These are phyloP conservation scores for Potentilla sterilis DNA, from an alignment of 306 rosid species.

Conservation along the genomic window DNA sequence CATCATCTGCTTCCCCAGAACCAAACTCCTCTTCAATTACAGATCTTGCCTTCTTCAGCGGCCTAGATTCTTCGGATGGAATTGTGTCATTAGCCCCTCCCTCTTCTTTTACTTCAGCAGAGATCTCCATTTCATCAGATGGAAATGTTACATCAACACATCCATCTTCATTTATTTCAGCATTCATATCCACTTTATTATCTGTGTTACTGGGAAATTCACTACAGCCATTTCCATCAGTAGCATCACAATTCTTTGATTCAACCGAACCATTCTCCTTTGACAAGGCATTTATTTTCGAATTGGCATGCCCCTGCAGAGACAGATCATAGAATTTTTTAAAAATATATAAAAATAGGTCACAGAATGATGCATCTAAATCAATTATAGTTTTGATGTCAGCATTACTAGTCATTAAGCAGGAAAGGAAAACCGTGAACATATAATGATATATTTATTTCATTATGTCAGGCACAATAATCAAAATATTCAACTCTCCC, in stretches of 20 bases:
- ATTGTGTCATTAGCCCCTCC: slow-evolving; percentile 29
- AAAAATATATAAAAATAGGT: neutral
- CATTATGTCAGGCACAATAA: neutral
- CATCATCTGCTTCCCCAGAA: slow-evolving; percentile 37
- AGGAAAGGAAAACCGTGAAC: neutral
- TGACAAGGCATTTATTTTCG: slow-evolving; percentile 35
- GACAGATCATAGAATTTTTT: neutral
- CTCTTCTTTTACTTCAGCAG: slow-evolving; percentile 39
- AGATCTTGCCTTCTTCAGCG: slow-evolving; percentile 63
- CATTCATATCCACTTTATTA: slow-evolving; percentile 41
- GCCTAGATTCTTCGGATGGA: slow-evolving; percentile 45
- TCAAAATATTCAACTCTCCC: neutral
- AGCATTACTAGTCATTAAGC: neutral
- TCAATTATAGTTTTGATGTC: neutral
- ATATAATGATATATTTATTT: neutral
- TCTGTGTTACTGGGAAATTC: slow-evolving; percentile 34
- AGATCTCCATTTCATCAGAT: slow-evolving; percentile 48
- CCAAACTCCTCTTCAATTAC: slow-evolving; percentile 31
- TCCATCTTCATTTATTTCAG: slow-evolving; percentile 35
- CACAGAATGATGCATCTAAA: neutral
- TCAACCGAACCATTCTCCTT: slow-evolving; percentile 32
- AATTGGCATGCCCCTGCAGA: slow-evolving; percentile 35
- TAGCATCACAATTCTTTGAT: slow-evolving; percentile 32
- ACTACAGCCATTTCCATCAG: slow-evolving; percentile 48
- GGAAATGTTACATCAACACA: slow-evolving; percentile 29